These are phyloP conservation scores for Vitis rupestris DNA, from an alignment of 164 flowering plant species.

Conservation along the genomic window DNA sequence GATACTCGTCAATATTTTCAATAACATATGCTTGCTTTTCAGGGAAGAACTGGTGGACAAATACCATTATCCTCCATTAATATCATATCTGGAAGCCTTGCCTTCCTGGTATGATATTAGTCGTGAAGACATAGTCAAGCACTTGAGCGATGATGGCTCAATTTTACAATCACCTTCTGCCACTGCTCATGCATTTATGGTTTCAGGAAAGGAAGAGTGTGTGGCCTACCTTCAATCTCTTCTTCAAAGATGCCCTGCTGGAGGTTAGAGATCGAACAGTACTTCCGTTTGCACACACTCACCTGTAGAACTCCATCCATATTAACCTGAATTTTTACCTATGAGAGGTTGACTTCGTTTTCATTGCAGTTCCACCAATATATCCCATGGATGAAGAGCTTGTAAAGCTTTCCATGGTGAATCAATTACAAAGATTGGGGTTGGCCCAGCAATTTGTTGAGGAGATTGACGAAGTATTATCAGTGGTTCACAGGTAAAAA, in stretches of 20 bases:
- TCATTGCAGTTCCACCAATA: constrained; percentile 23
- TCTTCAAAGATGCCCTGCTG: constrained; percentile 25
- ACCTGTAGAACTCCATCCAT: too few species aligned
- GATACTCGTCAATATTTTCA: too few species aligned
- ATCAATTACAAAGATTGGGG: constrained; percentile 27
- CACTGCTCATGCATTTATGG: constrained; percentile 37
- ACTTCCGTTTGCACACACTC: too few species aligned
- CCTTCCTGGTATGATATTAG: constrained; percentile 16
- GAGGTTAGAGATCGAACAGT: constrained; percentile 21
- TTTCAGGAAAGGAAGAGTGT: constrained; percentile 25
- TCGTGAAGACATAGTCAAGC: constrained; percentile 9
- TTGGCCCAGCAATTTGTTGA: constrained; percentile 15
- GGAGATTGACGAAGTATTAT: constrained; percentile 22
- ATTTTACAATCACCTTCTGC: constrained; percentile 48
- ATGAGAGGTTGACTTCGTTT: not conserved
- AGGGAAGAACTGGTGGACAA: constrained; percentile 29
- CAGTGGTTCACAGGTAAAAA: constrained; percentile 26
- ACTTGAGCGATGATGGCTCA: constrained; percentile 36
- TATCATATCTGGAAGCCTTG: constrained; percentile 31
- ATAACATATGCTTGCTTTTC: not conserved
- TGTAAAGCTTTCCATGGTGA: constrained; percentile 25
- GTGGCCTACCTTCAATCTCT: constrained; percentile 28
- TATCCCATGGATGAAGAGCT: constrained; percentile 25
- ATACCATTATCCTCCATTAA: constrained; percentile 16
- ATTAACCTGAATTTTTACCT: too few species aligned